Base-by-base conservation (phyloP, 2,329 filamentous ascomycete genomes). In the Penicillium sp. region DNA sequence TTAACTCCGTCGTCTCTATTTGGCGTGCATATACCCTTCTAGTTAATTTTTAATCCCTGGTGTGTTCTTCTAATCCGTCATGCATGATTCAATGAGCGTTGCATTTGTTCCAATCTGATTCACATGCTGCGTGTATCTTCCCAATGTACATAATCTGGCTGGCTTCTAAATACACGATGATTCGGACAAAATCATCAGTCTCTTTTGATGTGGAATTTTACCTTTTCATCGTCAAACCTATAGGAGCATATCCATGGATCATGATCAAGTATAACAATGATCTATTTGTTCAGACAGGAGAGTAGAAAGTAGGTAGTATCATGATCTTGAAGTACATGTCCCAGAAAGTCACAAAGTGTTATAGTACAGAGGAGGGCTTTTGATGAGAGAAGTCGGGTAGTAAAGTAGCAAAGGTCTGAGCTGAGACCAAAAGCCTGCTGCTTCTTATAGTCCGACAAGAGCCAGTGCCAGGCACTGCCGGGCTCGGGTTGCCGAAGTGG, bases 271-370 rank as follows among this genome's bases (percentile, higher is more conserved):
- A 35, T 35, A 28, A 48, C 25, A 36, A 47, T 41, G 34, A 38
- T 54, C 36, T 49, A 61, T 60, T 36, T 61, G 52, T 60, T 60
- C 40, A 57, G 50, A 56, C 54, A 55, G 55, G 55, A 58, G 58
- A 61, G 58, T 58, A 52, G 52, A 55, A 58, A 53, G 46, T 52
- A 51, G 53, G 46, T 52, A 51, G 53, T 49, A 58, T 58, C 55
- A 53, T 50, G 30, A 52, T 53, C 41, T 54, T 59, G 55, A 55
- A 59, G 53, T 61, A 59, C 58, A 60, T 49, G 49, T 58, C 46
- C 44, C 49, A 52, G 50, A 59, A 50, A 43, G 38, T 45, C 47
- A 43, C 46, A 49, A 47, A 40, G 31, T 57, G 57, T 57, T 60
- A 51, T 53, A 57, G 48, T 50, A 53, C 50, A 58, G 30, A 40